Base-by-base conservation (phyloP, 208 protist species). In the Acanthamoeba culbertsoni region DNA sequence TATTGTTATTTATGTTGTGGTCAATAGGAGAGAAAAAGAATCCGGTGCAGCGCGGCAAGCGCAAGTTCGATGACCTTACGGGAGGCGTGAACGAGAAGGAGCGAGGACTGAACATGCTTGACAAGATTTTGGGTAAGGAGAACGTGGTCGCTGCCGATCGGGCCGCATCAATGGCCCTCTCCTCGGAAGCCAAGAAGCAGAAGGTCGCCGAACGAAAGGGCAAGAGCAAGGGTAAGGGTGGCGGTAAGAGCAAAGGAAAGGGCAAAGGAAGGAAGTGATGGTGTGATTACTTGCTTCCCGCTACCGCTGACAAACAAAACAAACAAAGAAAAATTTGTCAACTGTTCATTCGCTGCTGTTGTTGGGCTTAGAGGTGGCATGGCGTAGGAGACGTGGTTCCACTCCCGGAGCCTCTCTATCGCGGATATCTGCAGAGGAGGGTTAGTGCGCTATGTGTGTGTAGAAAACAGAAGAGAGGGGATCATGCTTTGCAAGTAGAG, bases 71-170 rank as follows among this genome's bases (percentile, higher is more conserved):
- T 43, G 86, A 45, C 40, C n/a, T 92, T 3, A 31, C 51, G 57
- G 33, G 26, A 10, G 86, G 46, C n/a, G 86, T 18, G 23, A 92
- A 20, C 59, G 86, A 92, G 57, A 71, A 75, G 59, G 59, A 92
- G 43, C 55, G 55, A 26, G 59, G 59, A 12, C 40, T 92, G 40
- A 53, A 28, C 46, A 28, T 92, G 37, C 46, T 92, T 14, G 75
- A 51, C 86, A 68, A 92, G 86, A 75, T 92, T 37, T n/a, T 92
- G 62, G 86, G 59, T 40, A 75, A 75, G 86, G 51, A 71, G 46
- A 8, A 10, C 42, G 86, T 75, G 18, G 18, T 92, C 57, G 42
- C 68, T 42, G 53, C 86, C 0, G 59, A 92, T 18, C 37, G 46
- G 55, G 86, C 86, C 57, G 86, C 86, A 14, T 35, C 5, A 12